Evolutionary conservation across 805 yeast genomes (phyloP), one percentile per base, ranked within the genome.

Genomic region (Ogataea ramenticola): DNA sequence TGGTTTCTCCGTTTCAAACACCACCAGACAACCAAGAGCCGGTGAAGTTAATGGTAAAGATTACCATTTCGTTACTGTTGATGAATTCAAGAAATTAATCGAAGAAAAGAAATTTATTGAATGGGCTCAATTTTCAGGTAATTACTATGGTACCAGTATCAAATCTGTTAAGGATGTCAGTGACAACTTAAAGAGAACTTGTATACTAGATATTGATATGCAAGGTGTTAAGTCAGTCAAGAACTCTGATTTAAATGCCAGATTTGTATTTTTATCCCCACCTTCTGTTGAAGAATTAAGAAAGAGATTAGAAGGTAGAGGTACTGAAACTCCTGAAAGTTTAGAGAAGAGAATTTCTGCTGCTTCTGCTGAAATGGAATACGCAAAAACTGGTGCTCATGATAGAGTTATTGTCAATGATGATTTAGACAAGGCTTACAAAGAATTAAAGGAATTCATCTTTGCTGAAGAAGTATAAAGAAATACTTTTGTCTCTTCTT

Each of bases 121-220:
- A 68, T 88, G 96, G 93, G 99, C 99, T 4, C 93, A 89, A 67
- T 93, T 93, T 60, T 87, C 96, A 12, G 98, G 98, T 42, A 93
- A 93, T 74, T 90, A 86, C 73, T 93, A 93, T 67, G 99, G 99
- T 46, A 93, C 99, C 41, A 74, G 96, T 39, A 73, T 88, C 56
- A 82, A 79, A 58, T 82, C 96, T 27, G 97, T 93, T 39, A 75
- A 85, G 54, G 82, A 81, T 50, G 90, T 86, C 38, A 63, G 75
- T 41, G 70, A 74, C 39, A 65, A 66, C 42, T 62, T 73, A 47
- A 86, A 88, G 55, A 79, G 75, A 64, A 82, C 82, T 43, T 93
- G 98, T 71, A 82, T 93, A 49, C 74, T 93, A 61, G 99, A 93
- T 67, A 93, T 93, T 53, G 99, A 93, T 75, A 90, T 91, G 97